Evolutionary conservation across 2,329 filamentous ascomycete species (phyloP), one percentile per base, ranked within the genome.

Genomic region (Dothistroma pini): DNA sequence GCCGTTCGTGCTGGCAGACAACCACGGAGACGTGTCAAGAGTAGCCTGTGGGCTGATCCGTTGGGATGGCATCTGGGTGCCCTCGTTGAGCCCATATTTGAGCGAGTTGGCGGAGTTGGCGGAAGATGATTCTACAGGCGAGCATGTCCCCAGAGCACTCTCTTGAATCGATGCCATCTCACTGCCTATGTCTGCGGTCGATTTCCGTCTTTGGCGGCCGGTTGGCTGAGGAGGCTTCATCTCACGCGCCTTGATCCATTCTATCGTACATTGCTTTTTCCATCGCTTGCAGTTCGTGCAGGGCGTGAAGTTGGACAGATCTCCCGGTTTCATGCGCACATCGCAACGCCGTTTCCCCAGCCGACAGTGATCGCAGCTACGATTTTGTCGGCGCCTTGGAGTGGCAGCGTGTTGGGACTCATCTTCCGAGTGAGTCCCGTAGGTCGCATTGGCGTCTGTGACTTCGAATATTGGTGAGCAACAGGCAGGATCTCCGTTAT

Each of bases 351-450:
- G 54, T 31, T 63, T 63, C 21, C 61, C 61, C n/a, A 58, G 49
- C 7, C 61, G 57, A 48, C 58, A 63, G 48, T 63, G 57, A 34
- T 63, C 61, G 51, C 61, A 63, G 34, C 61, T 63, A 12, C 61
- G 54, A 35, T 63, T 63, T 34, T 63, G 61, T 31, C 61, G 57
- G 16, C 61, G 61, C 58, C 57, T 60, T 19, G 54, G 54, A 32
- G 51, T n/a, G 19, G 38, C 22, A 32, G 31, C 25, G 14, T 35
- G 10, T 35, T 48, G 51, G n/a, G 25, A 52, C 32, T 54, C 61
- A 49, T 63, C 61, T 9, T 35, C 25, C 35, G 61, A 60, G 32
- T 50, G 41, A 54, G 57, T 63, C 48, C 38, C 57, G 34, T 9
- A 44, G 38, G n/a, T 44, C 38, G 38, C 14, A n/a, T 16, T 51